Percentiles rank a stretch among this genome's conserved stretches.
phyloP scores from a whole-genome alignment of 202 grass and related monocot species.

The Tripidium arundinaceum region DNA sequence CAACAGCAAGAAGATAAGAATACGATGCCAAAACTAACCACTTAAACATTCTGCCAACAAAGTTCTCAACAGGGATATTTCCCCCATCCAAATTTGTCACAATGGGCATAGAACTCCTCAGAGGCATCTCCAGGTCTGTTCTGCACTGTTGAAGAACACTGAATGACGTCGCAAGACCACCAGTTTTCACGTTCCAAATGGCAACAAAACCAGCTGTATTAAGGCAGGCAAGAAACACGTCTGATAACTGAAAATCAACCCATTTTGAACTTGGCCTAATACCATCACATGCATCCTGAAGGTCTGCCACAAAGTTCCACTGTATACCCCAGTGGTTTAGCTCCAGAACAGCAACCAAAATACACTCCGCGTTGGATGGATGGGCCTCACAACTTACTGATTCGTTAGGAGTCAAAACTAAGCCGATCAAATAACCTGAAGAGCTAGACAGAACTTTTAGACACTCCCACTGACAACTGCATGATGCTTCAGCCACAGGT shows the following conservation, averaged over 20 bases:
- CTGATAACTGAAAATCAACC: slow-evolving; percentile 89
- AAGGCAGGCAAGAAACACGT: slow-evolving; percentile 77
- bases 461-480: slow-evolving; percentile 52
- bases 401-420: slow-evolving; percentile 48
- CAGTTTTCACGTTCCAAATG: slow-evolving; percentile 71
- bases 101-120: slow-evolving; percentile 3
- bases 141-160: slow-evolving; percentile 43
- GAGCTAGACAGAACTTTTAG: slow-evolving; percentile 69
- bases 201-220: slow-evolving; percentile 52
- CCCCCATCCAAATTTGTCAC: slow-evolving; percentile 24
- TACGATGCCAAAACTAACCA: slow-evolving; percentile 64
- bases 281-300: slow-evolving; percentile 50
- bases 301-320: slow-evolving; percentile 75
- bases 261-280: slow-evolving; percentile 43
- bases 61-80: slow-evolving; percentile 20
- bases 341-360: slow-evolving; percentile 61
- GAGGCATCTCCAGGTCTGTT: slow-evolving; percentile 31
- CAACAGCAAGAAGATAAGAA: slow-evolving; percentile 60
- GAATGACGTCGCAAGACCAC: slow-evolving; percentile 39
- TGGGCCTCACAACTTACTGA: slow-evolving; percentile 38
- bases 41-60: slow-evolving; percentile 56
- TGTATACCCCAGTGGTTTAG: slow-evolving; percentile 71
- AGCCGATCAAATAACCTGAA: slow-evolving; percentile 65
- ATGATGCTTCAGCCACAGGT: slow-evolving; percentile 45
- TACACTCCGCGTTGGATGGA: slow-evolving; percentile 27